These are phyloP conservation scores for Sugiyamaella xylanicola DNA, from an alignment of 1,139 yeast genomes.

Conservation along the genomic window DNA sequence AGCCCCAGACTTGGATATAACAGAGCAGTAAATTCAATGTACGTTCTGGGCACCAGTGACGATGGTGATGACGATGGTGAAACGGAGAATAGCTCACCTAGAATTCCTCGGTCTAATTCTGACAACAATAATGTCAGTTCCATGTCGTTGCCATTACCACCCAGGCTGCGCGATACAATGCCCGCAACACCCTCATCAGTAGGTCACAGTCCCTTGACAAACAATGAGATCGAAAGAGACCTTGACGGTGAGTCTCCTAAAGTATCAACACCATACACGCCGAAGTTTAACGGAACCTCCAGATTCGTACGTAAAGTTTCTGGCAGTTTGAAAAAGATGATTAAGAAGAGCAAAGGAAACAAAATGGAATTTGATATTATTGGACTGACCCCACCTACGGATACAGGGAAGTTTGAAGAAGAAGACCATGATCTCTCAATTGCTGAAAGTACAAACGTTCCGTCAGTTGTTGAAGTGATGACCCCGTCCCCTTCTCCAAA, in stretches of 20 bases:
- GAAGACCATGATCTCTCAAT: not conserved
- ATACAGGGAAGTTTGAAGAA: slow-evolving; percentile 4
- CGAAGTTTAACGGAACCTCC: slow-evolving; percentile 18
- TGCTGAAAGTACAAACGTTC: too few species aligned
- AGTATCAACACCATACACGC: not conserved
- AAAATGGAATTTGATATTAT: slow-evolving; percentile 22
- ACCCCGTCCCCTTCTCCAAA: slow-evolving; percentile 2
- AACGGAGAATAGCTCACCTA: not conserved
- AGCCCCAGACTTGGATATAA: slow-evolving; percentile 1
- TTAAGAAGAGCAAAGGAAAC: slow-evolving; percentile 22
- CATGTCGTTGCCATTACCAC: slow-evolving; percentile 6
- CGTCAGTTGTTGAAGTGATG: not conserved
- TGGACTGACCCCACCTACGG: slow-evolving; percentile 22
- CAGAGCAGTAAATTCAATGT: slow-evolving; percentile 18
- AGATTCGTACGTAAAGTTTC: slow-evolving; percentile 27
- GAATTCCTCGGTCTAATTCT: slow-evolving; percentile 19
- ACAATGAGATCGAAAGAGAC: too few species aligned
- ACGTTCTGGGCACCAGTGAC: slow-evolving; percentile 1
- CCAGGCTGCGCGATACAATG: not conserved
- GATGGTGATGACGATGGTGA: not conserved
- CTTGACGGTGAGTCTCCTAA: too few species aligned
- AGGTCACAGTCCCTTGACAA: too few species aligned
- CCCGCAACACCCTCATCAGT: not conserved
- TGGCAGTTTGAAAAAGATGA: slow-evolving; percentile 26
- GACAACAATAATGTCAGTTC: slow-evolving; percentile 17